Evolutionary conservation across 1,284 basidiomycete genomes (phyloP).

Genomic region (Ceratobasidium sp.): DNA sequence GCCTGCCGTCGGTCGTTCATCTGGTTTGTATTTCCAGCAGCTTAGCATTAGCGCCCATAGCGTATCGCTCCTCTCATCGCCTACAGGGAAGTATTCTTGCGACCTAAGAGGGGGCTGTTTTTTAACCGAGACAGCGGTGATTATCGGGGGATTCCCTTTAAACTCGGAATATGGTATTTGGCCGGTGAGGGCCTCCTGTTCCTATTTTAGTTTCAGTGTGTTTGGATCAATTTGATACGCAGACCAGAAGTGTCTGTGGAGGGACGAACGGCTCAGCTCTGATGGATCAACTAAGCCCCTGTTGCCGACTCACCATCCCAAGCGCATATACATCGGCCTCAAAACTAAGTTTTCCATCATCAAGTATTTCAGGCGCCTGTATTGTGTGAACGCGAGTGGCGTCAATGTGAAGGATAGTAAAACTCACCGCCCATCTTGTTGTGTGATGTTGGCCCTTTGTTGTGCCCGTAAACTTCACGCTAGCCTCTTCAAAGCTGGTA

Average conservation of each 20-base stretch:
- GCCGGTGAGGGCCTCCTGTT: slow-evolving; percentile 10
- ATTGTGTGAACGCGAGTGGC: too few species aligned
- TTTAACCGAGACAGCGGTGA: neutral
- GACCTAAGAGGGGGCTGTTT: neutral
- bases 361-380: slow-evolving; percentile 19
- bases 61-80: too few species aligned
- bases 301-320: slow-evolving; percentile 14
- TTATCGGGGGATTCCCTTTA: neutral
- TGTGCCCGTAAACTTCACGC: neutral
- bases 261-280: neutral
- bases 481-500: neutral
- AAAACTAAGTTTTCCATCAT: neutral
- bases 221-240: too few species aligned
- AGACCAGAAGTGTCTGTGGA: neutral
- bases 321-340: slow-evolving; percentile 21
- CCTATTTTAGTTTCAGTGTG: too few species aligned
- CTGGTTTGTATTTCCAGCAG: too few species aligned
- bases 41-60: too few species aligned
- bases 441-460: neutral
- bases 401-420: too few species aligned
- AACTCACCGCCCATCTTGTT: slow-evolving; percentile 10
- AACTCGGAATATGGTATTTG: neutral
- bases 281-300: neutral
- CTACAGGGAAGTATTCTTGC: too few species aligned
- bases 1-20: too few species aligned